These are phyloP conservation scores for Dryas alaskensis DNA, from an alignment of 306 rosid species.

Conservation along the genomic window DNA sequence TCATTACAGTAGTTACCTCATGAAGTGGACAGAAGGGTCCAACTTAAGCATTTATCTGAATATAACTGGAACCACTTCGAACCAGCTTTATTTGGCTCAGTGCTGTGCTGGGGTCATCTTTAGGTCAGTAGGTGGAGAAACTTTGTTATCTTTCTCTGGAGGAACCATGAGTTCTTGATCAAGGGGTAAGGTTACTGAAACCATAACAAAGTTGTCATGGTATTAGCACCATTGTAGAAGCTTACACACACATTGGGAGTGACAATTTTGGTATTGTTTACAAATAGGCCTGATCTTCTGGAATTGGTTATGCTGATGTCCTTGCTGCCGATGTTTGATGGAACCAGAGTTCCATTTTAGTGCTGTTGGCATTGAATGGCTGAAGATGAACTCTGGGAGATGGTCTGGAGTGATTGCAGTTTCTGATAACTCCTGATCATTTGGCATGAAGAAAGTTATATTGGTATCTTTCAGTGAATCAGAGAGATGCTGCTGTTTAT, in stretches of 20 bases:
- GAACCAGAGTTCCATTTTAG: conserved; percentile 51
- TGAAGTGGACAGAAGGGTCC: neutral
- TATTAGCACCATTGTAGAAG: conserved; percentile 46
- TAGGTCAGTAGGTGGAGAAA: conserved; percentile 11
- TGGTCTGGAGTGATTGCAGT: conserved; percentile 28
- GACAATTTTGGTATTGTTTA: conserved; percentile 53
- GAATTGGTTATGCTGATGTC: conserved; percentile 45
- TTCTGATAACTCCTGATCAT: conserved; percentile 46
- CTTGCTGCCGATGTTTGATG: conserved; percentile 47
- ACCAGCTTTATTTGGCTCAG: neutral
- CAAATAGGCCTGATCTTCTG: conserved; percentile 35
- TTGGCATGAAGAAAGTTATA: conserved; percentile 57
- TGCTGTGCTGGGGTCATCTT: conserved; percentile 7
- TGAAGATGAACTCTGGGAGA: conserved; percentile 41
- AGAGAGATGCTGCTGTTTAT: conserved; percentile 35
- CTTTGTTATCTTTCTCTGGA: conserved; percentile 13
- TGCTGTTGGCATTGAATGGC: conserved; percentile 54
- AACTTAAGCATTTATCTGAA: neutral
- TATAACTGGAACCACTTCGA: neutral
- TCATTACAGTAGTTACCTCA: neutral
- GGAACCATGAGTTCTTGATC: conserved; percentile 14
- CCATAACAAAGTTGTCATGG: conserved; percentile 18
- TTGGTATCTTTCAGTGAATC: conserved; percentile 33
- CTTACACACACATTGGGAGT: conserved; percentile 46
- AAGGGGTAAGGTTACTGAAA: conserved; percentile 13